Evolutionary conservation across 2,329 filamentous ascomycete genomes (phyloP), one percentile per base, ranked within the genome.

Genomic region (Fusarium ambrosium): DNA sequence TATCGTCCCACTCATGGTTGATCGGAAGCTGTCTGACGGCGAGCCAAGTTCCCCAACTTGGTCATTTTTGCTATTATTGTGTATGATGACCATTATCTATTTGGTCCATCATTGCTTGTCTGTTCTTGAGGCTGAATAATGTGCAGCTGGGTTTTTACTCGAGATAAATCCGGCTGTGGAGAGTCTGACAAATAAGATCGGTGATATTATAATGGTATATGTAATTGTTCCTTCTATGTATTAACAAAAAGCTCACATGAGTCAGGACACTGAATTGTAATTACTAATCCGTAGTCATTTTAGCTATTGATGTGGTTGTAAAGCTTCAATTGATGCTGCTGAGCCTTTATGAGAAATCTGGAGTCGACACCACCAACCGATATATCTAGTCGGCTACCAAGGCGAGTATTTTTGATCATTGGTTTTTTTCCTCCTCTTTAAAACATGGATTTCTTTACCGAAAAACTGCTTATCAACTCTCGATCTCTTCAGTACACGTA

Each of bases 81-180:
- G n/a, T 20, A 43, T 4, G 7, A 43, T 7, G 2, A 43, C 3
- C 5, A 20, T 43, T 2, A 14, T 4, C n/a, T 4, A 7, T 43
- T 14, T 43, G 1, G n/a, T 14, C 0, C 11, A 4, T 6, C 1
- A 3, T 43, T 6, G n/a, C 4, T 14, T 43, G 2, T 43, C 4
- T 20, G 2, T 14, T 22, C 20, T 0, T 6, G n/a, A 43, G 11
- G n/a, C n/a, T 43, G 10, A 43, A 43, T 43, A 43, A 43, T 43
- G 6, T 11, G 39, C 11, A 14, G n/a, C 1, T 43, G 39, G n/a
- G n/a, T 43, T 43, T 14, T 22, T 11, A 22, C 14, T 14, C 11
- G 2, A 7, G 11, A 11, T 43, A 11, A 13, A 22, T 20, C 20
- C 2, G n/a, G 39, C n/a, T 14, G 11, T 43, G 32, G 32, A 6